Percentiles rank a stretch among this genome's conserved stretches.
Conservation (phyloP, 495 filamentous ascomycete species). For the Eremomyces bilateralis region DNA sequence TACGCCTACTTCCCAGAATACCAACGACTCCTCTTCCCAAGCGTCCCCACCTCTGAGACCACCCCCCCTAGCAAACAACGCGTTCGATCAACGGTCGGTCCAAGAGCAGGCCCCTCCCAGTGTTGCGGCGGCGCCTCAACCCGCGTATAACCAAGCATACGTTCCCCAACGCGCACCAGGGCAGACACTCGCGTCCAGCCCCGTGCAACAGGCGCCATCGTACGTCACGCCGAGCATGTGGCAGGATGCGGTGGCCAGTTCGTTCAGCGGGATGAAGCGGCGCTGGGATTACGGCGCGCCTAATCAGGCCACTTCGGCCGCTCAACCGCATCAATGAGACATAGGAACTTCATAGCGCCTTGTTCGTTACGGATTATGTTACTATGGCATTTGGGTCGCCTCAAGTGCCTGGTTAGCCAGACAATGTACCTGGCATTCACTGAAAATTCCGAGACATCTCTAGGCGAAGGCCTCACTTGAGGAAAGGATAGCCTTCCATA, state of each 20-base stretch:
- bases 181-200: conserved; percentile 14
- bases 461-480: too few species aligned
- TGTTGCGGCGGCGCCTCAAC: conserved; percentile 4
- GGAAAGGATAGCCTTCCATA: too few species aligned
- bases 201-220: conserved; percentile 16
- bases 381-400: too few species aligned
- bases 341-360: too few species aligned
- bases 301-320: too few species aligned
- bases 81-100: conserved; percentile 9
- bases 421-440: too few species aligned
- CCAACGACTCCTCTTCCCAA: conserved; percentile 13
- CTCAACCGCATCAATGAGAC: too few species aligned
- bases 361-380: too few species aligned
- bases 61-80: conserved; percentile 17
- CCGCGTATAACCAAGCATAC: conserved; percentile 5
- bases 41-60: conserved; percentile 19
- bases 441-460: too few species aligned
- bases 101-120: conserved; percentile 9
- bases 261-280: conserved; percentile 56
- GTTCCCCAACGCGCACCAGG: conserved; percentile 31
- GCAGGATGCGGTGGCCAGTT: conserved; percentile 84
- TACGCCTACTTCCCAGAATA: conserved; percentile 23
- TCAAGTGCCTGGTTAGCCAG: too few species aligned
- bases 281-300: conserved; percentile 48
- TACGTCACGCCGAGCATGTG: conserved; percentile 89